Evolutionary conservation across 1,284 basidiomycete species (phyloP), one percentile per base, ranked within the genome.

Genomic region (Xerocomus alliaceus): DNA sequence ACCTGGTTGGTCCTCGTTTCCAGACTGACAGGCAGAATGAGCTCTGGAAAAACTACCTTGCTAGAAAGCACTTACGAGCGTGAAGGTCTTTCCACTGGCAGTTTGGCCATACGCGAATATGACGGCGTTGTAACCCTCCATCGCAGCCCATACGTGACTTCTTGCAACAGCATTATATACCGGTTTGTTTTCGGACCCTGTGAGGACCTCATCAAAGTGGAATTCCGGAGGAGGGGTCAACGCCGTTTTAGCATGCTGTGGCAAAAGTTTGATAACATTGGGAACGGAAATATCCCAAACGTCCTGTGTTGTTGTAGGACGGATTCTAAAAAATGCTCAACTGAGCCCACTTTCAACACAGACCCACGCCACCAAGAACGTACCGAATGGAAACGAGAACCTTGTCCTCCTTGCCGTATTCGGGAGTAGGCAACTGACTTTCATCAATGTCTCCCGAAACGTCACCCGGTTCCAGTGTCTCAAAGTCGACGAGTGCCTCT

Each of bases 51-150:
- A 41, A n/a, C 22, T 32, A 15, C 1, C 1, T 4, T 4, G 32
- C 24, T 28, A 17, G 31, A 28, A n/a, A 32, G 12, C 29, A 69
- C 82, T 60, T 53, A 87, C 86, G 45, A 98, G 86, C 0, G 95
- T 97, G 73, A 92, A 95, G 0, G 95, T 97, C 82, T 97, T 98
- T 54, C 95, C 95, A 22, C 92, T 92, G 3, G 92, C 92, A 0
- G 93, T 94, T 71, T 93, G 91, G 1, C 94, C 95, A 65, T 97
- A 97, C 0, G 95, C 95, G 71, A 97, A 97, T 53, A 97, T 88
- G 65, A 98, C 94, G 15, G 94, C 88, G 75, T 99, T 98, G 81
- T 89, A 98, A 13, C 96, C 97, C 54, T 97, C 94, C 93, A 98
- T 97, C 15, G 95, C 93, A 22, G 94, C 92, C 64, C 87, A 86